These are phyloP conservation scores for Ustilago cynodontis DNA, from an alignment of 1,284 basidiomycete species.

Conservation along the genomic window DNA sequence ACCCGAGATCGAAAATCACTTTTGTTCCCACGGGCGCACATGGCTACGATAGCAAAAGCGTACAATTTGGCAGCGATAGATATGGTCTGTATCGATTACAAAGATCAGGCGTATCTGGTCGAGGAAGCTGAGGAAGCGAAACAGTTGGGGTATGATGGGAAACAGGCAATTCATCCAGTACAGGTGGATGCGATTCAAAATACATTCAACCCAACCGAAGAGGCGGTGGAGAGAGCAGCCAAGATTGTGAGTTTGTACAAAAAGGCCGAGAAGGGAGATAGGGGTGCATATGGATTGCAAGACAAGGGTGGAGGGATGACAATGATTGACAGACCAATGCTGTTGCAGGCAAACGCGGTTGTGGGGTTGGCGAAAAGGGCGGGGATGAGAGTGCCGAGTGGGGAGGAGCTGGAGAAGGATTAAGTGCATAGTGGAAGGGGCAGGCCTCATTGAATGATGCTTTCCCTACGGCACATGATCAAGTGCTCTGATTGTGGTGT, in stretches of 20 bases:
- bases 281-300: slow-evolving; percentile 78
- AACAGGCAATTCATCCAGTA: slow-evolving; percentile 90
- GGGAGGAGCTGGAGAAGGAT: slow-evolving; percentile 8
- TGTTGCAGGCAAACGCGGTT: slow-evolving; percentile 75
- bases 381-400: slow-evolving; percentile 75
- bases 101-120: slow-evolving; percentile 78
- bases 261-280: slow-evolving; percentile 70
- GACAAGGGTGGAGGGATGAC: slow-evolving; percentile 72
- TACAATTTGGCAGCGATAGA: slow-evolving; percentile 83
- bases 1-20: slow-evolving; percentile 81
- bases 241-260: slow-evolving; percentile 75
- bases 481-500: no score
- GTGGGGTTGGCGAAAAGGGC: slow-evolving; percentile 78
- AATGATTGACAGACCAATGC: slow-evolving; percentile 78
- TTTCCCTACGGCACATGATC: no score
- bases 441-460: no score
- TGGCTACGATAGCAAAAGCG: slow-evolving; percentile 86
- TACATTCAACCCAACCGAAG: slow-evolving; percentile 81
- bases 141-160: slow-evolving; percentile 67
- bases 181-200: slow-evolving; percentile 83
- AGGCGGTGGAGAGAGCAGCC: slow-evolving; percentile 82
- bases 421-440: not conserved
- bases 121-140: slow-evolving; percentile 80
- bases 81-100: slow-evolving; percentile 92
- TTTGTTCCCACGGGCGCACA: slow-evolving; percentile 84